These are phyloP conservation scores for Daldinia caldariorum DNA, from an alignment of 495 filamentous ascomycete genomes.

Conservation along the genomic window DNA sequence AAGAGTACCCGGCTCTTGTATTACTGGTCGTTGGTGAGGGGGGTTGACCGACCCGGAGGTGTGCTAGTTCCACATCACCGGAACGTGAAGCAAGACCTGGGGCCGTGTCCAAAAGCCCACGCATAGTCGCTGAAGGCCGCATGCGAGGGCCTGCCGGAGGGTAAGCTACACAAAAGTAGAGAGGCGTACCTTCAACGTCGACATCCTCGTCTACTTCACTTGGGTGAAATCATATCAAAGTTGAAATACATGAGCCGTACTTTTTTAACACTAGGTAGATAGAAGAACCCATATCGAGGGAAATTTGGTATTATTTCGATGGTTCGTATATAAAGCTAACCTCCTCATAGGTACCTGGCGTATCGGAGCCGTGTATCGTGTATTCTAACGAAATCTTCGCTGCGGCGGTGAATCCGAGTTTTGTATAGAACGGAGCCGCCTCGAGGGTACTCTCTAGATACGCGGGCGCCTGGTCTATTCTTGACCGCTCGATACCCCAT, in stretches of 20 bases:
- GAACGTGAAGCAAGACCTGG: conserved; percentile 99
- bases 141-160: conserved; percentile 73
- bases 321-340: conserved; percentile 29
- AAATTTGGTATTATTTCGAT: not conserved
- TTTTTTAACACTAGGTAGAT: too few species aligned
- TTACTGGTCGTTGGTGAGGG: too few species aligned
- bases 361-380: not conserved
- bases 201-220: too few species aligned
- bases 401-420: conserved; percentile 40
- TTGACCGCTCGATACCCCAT: conserved; percentile 46
- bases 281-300: too few species aligned
- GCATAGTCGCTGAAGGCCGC: conserved; percentile 86
- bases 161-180: too few species aligned
- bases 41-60: conserved; percentile 94
- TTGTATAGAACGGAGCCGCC: conserved; percentile 47
- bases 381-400: conserved; percentile 28
- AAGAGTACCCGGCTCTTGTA: too few species aligned
- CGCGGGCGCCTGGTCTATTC: conserved; percentile 30
- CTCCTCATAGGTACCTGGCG: conserved; percentile 25
- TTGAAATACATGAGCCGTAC: too few species aligned
- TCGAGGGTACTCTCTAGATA: conserved; percentile 52
- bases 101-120: conserved; percentile 89
- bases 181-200: too few species aligned
- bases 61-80: conserved; percentile 92
- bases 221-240: too few species aligned